phyloP scores from a whole-genome alignment of 805 yeast species.

The Ogataea paradorogensis region DNA sequence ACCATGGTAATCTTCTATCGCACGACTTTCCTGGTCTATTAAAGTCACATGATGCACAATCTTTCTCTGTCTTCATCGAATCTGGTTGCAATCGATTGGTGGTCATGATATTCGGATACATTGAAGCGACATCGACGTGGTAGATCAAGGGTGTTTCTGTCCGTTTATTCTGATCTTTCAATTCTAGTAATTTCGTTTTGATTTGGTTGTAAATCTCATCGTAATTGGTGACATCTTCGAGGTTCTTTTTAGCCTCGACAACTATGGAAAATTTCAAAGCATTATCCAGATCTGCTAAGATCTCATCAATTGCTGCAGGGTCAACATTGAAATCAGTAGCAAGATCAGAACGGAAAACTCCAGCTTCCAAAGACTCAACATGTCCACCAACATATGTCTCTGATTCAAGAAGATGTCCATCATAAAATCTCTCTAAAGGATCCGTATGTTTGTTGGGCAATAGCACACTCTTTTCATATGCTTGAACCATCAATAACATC shows the following conservation, averaged over 20 bases:
- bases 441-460: slow-evolving; percentile 93
- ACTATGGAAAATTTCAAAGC: slow-evolving; percentile 81
- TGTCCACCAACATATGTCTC: slow-evolving; percentile 99
- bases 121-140: slow-evolving; percentile 98
- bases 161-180: slow-evolving; percentile 62
- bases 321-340: slow-evolving; percentile 73
- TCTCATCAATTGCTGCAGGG: slow-evolving; percentile 77
- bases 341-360: slow-evolving; percentile 91
- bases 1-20: slow-evolving; percentile 90
- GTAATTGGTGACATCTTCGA: slow-evolving; percentile 78
- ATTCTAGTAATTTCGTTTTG: slow-evolving; percentile 48
- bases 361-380: slow-evolving; percentile 96
- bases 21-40: slow-evolving; percentile 93
- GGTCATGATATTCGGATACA: slow-evolving; percentile 99
- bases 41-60: slow-evolving; percentile 96
- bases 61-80: slow-evolving; percentile 91
- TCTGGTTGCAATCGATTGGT: slow-evolving; percentile 97
- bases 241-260: slow-evolving; percentile 68
- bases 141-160: slow-evolving; percentile 82
- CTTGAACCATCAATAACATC: slow-evolving; percentile 95
- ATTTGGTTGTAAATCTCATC: slow-evolving; percentile 70
- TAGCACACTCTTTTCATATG: slow-evolving; percentile 70
- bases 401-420: slow-evolving; percentile 89
- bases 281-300: slow-evolving; percentile 65
- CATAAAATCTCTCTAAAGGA: slow-evolving; percentile 90